phyloP scores from a whole-genome alignment of 176 grass and related monocot species.

The Cymbopogon citratus region DNA sequence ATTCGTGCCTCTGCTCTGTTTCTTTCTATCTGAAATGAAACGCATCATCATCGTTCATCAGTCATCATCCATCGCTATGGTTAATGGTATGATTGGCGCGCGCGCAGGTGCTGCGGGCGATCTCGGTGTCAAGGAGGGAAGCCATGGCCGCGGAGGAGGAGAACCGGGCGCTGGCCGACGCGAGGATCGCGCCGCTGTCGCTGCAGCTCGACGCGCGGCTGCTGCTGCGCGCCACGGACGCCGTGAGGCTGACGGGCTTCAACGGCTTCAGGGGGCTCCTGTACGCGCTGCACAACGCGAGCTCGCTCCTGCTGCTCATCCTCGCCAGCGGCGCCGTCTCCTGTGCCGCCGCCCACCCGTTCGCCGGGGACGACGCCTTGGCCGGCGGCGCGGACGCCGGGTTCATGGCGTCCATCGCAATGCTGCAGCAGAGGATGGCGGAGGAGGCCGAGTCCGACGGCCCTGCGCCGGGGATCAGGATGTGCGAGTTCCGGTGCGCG shows the following conservation, averaged over 20 bases:
- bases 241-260: constrained; percentile 63
- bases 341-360: background rate
- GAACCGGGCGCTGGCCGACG: constrained; percentile 55
- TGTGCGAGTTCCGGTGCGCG: constrained; percentile 63
- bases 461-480: constrained; percentile 31
- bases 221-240: constrained; percentile 50
- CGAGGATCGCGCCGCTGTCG: constrained; percentile 61
- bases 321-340: constrained; percentile 52
- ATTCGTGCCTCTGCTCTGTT: background rate
- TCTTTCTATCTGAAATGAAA: too few species aligned
- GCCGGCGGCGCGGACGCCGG: constrained; percentile 18
- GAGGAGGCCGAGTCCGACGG: constrained; percentile 39
- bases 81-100: background rate
- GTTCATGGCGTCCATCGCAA: constrained; percentile 64
- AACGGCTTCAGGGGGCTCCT: constrained; percentile 88
- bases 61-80: background rate
- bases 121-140: constrained; percentile 55
- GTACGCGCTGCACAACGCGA: constrained; percentile 73
- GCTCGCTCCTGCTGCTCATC: constrained; percentile 80
- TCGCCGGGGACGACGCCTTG: background rate
- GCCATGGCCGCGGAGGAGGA: constrained; percentile 73
- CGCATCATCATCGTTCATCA: background rate
- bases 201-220: constrained; percentile 56
- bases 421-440: constrained; percentile 69
- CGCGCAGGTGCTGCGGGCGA: constrained; percentile 53